Percentiles rank a stretch among this genome's conserved stretches.
Evolutionary conservation across 305 asterid genomes (phyloP).

Genomic region (Withania somnifera): DNA sequence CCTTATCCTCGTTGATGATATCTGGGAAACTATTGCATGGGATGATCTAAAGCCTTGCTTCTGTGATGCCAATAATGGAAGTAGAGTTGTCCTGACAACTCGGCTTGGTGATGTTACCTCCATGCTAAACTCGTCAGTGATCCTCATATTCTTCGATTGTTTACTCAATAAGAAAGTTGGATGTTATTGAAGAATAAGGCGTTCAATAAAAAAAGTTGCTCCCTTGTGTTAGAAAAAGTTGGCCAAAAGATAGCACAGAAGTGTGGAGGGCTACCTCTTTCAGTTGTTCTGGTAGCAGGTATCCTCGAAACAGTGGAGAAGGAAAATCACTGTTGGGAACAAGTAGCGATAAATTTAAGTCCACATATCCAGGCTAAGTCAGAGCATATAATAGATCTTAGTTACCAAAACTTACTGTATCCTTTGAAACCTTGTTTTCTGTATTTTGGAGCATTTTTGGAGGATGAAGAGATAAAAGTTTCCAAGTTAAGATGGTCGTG

Average conservation of each 20-base stretch:
- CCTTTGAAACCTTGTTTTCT: neutral
- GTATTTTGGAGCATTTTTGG: neutral
- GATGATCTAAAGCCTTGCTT: neutral
- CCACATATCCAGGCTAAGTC: neutral
- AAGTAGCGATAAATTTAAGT: neutral
- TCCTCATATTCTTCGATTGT: conserved; percentile 9
- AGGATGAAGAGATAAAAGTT: neutral
- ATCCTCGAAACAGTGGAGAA: neutral
- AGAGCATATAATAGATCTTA: neutral
- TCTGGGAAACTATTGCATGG: neutral
- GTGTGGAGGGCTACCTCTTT: conserved; percentile 11
- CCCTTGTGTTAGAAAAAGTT: neutral
- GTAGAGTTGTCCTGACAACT: conserved; percentile 25
- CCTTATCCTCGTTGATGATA: neutral
- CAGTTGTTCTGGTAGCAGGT: neutral
- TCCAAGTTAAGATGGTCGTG: neutral
- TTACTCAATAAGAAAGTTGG: conserved; percentile 15
- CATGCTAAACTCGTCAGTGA: neutral
- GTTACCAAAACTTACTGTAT: neutral
- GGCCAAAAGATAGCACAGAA: neutral
- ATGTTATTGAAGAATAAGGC: conserved; percentile 8
- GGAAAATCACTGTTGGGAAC: neutral
- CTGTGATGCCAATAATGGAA: neutral
- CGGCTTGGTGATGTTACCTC: neutral
- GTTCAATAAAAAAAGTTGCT: neutral